These are phyloP conservation scores for Candida bentonensis DNA, from an alignment of 805 yeast genomes.

Conservation along the genomic window DNA sequence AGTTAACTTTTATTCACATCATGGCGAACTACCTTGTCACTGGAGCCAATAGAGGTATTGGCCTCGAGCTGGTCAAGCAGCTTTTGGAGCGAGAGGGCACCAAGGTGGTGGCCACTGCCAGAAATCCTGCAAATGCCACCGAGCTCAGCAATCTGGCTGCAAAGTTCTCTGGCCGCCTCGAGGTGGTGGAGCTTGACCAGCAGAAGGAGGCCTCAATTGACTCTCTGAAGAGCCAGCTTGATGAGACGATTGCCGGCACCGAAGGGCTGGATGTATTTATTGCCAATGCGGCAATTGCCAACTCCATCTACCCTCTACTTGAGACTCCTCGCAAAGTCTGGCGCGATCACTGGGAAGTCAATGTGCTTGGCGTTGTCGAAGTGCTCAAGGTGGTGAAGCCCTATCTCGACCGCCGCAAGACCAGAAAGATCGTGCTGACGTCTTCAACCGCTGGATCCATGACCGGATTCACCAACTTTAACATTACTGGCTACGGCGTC, in stretches of 20 bases:
- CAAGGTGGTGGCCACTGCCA: slow-evolving; percentile 14
- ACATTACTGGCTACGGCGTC: slow-evolving; percentile 21
- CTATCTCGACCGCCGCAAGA: slow-evolving; percentile 10
- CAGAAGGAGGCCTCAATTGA: too few relatives aligned
- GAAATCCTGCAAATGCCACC: slow-evolving; percentile 7
- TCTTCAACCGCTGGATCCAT: slow-evolving; percentile 19
- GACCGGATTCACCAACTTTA: slow-evolving; percentile 8
- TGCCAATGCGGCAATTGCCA: slow-evolving; percentile 18
- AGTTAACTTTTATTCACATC: too few relatives aligned
- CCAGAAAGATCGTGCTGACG: slow-evolving; percentile 17
- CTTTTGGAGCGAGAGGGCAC: slow-evolving; percentile 13
- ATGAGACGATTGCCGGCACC: slow-evolving; percentile 6
- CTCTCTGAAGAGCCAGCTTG: too few relatives aligned
- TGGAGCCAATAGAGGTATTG: too few relatives aligned
- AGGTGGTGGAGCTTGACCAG: slow-evolving; percentile 16
- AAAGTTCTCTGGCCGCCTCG: slow-evolving; percentile 11
- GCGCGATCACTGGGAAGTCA: slow-evolving; percentile 11
- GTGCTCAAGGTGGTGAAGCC: too few relatives aligned
- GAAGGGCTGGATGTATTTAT: slow-evolving; percentile 18
- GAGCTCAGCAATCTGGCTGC: slow-evolving; percentile 6
- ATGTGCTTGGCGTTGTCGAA: slow-evolving; percentile 16
- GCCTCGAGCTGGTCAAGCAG: slow-evolving; percentile 19
- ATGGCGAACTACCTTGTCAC: too few relatives aligned
- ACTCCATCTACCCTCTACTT: slow-evolving; percentile 2
- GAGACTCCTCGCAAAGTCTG: slow-evolving; percentile 3